A percentile compares a stretch with the other conserved stretches of the same genome.
Evolutionary conservation across 371 early-diverging fungal genomes (phyloP).

Genomic region (Mucor lusitanicus): DNA sequence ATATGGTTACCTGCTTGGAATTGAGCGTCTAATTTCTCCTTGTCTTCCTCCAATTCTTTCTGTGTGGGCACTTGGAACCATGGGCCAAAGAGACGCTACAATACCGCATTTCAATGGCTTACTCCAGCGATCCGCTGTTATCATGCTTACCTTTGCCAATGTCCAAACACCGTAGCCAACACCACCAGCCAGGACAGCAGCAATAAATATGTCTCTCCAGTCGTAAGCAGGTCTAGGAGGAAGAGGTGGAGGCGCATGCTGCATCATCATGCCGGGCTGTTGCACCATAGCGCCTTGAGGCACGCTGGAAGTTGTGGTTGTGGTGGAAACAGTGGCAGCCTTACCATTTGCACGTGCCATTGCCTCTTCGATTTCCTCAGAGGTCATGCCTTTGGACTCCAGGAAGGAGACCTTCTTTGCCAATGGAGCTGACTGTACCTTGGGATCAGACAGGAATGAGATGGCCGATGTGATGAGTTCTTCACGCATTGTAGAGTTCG

Average conservation of each 20-base stretch:
- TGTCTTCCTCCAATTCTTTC: constrained; percentile 70
- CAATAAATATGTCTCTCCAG: constrained; percentile 95
- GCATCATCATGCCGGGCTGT: constrained; percentile 31
- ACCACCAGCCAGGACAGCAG: constrained; percentile 85
- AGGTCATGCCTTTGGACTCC: constrained; percentile 92
- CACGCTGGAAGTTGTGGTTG: constrained; percentile 12
- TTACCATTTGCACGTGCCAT: constrained; percentile 65
- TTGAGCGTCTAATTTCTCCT: constrained; percentile 73
- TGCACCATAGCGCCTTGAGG: constrained; percentile 19
- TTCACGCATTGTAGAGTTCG: constrained; percentile 54
- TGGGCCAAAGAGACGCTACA: constrained; percentile 70
- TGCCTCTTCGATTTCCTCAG: constrained; percentile 92
- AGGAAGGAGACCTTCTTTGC: constrained; percentile 93
- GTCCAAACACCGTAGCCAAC: constrained; percentile 83
- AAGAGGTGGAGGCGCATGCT: constrained; percentile 56
- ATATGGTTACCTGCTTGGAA: constrained; percentile 54
- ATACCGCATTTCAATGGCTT: neutral
- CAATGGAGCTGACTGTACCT: constrained; percentile 85
- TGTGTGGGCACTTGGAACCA: constrained; percentile 69
- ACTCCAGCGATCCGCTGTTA: neutral
- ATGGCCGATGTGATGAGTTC: constrained; percentile 88
- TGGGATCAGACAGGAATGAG: constrained; percentile 90
- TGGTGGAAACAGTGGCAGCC: constrained; percentile 25
- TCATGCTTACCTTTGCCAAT: constrained; percentile 68
- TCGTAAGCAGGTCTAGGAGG: constrained; percentile 74